Evolutionary conservation across 2,329 filamentous ascomycete species (phyloP).

Genomic region (Penicillium sp.): DNA sequence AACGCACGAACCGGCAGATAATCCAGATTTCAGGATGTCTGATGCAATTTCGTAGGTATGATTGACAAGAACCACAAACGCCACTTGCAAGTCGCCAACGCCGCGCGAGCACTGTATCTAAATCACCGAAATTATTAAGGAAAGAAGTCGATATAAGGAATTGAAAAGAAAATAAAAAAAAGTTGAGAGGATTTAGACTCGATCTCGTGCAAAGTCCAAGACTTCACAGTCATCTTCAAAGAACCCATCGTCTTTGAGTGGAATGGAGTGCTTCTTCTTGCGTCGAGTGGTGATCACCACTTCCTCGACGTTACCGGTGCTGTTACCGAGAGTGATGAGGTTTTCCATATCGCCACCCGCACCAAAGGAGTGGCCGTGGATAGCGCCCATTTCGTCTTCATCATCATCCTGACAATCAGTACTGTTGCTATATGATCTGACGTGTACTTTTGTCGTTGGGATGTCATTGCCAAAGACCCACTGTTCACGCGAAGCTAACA

Average conservation of each 20-base stretch:
- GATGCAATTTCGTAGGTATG: conserved; percentile 20
- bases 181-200: conserved; percentile 42
- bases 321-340: conserved; percentile 50
- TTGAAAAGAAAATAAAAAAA: conserved; percentile 1
- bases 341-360: conserved; percentile 48
- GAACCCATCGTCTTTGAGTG: conserved; percentile 63
- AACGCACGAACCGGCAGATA: conserved; percentile 5
- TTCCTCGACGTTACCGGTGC: conserved; percentile 64
- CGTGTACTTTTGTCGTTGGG: conserved; percentile 47
- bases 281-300: conserved; percentile 79
- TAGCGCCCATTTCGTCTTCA: conserved; percentile 23
- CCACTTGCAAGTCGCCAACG: conserved; percentile 16
- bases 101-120: conserved; percentile 17
- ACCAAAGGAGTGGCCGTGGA: conserved; percentile 28
- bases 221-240: conserved; percentile 94
- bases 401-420: conserved; percentile 40
- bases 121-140: conserved; percentile 4
- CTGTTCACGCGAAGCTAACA: conserved; percentile 28
- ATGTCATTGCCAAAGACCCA: conserved; percentile 58
- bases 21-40: conserved; percentile 12
- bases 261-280: conserved; percentile 51
- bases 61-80: conserved; percentile 7
- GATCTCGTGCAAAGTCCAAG: conserved; percentile 72
- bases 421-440: conserved; percentile 44
- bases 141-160: not conserved